Percentiles rank a stretch among this genome's conserved stretches.
Conservation (phyloP, 1,284 basidiomycete species). For the Moniliophthora roreri region DNA sequence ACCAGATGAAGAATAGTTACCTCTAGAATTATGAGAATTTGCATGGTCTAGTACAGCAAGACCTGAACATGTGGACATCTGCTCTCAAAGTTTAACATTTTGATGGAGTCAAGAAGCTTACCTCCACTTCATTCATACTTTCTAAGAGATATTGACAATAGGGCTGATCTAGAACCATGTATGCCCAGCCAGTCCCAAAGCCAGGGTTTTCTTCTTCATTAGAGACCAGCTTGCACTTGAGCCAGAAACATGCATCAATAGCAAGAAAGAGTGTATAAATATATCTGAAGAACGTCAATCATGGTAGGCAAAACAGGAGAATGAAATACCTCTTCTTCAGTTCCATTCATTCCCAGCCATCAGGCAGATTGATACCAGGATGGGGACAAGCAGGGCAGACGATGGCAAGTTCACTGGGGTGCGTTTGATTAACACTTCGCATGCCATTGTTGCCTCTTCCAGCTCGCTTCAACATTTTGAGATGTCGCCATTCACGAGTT, state of each 20-base stretch:
- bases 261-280: slow-evolving; percentile 14
- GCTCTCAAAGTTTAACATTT: not conserved
- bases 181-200: slow-evolving; percentile 11
- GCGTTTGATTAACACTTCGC: slow-evolving; percentile 14
- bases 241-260: slow-evolving; percentile 20
- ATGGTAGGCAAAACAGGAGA: too few relatives aligned
- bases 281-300: too few relatives aligned
- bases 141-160: slow-evolving; percentile 6
- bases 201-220: slow-evolving; percentile 8
- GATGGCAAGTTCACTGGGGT: slow-evolving; percentile 21
- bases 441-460: slow-evolving; percentile 19
- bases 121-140: slow-evolving; percentile 7
- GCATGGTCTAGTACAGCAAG: slow-evolving; percentile 18
- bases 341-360: slow-evolving; percentile 13
- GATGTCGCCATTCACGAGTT: slow-evolving; percentile 19
- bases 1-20: slow-evolving; percentile 18
- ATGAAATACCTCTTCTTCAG: not conserved
- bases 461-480: slow-evolving; percentile 26
- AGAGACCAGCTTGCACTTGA: slow-evolving; percentile 8
- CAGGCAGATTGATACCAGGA: slow-evolving; percentile 24
- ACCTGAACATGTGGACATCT: slow-evolving; percentile 13
- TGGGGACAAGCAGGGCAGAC: slow-evolving; percentile 32
- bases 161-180: slow-evolving; percentile 12
- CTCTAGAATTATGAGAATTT: slow-evolving; percentile 9
- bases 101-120: not conserved